Base-by-base conservation (phyloP, 2,329 filamentous ascomycete species). In the Clathrospora elynae region DNA sequence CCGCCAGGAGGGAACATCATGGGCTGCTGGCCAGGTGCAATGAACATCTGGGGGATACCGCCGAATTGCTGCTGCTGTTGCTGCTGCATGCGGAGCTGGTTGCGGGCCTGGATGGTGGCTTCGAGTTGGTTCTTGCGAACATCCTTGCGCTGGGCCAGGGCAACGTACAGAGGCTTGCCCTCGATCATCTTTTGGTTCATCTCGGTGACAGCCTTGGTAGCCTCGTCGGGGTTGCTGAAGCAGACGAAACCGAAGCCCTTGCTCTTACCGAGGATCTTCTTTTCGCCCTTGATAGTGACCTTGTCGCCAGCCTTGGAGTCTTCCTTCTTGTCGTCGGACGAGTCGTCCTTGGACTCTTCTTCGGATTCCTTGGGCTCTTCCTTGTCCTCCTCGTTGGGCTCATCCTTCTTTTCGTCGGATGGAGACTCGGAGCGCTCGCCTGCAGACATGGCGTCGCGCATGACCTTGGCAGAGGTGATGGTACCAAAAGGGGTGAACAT, bases 161-260 rank as follows among this genome's bases (percentile, higher is more conserved):
- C 93, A 66, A 99, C 93, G 71, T 99, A 99, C 49, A 99, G 82
- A 44, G 93, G 93, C 85, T 99, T 99, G 78, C 83, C 83, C 73
- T 91, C 87, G 61, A 97, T 81, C 93, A 99, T 99, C 75, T 93
- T 90, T 81, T 97, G 92, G 81, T 99, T 99, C 90, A 97, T 96
- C 76, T 99, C 93, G 49, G 91, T 90, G 55, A 99, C 92, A 56
- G 93, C 93, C 84, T 97, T 97, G 77, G 92, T 96, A 57, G 93
- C 93, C 73, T 99, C 93, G 66, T 99, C 93, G 49, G 93, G 91
- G 81, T 95, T 97, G 83, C 88, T 93, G 81, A 99, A 99, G 87
- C 93, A 99, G 69, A 99, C 93, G 74, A 99, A 99, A 65, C 93
- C 93, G 72, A 99, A 99, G 72, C 93, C 93, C 82, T 97, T 99